Base-by-base conservation (phyloP, 148 eudicot genomes). In the Vaccinium myrtillus region DNA sequence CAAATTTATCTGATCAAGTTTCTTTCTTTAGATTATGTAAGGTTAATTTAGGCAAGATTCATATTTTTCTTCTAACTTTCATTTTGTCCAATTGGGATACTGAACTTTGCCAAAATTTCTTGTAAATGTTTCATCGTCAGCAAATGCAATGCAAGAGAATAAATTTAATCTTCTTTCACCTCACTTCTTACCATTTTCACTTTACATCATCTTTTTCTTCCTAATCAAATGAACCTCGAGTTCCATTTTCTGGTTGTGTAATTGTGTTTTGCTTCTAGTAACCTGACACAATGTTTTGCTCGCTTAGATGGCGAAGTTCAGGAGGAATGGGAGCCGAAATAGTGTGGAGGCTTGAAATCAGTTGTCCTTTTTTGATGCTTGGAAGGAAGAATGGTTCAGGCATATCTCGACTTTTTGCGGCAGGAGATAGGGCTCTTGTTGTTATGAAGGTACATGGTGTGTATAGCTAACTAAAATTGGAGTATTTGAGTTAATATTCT, bases 301-400 rank as follows among this genome's bases (percentile, higher is more conserved):
- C 58, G 3, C 85, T 88, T 84, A 92, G 94, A 91, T 85, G 93
- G 92, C 61, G 90, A 91, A 83, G 82, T 90, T 78, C 86, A 87
- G 82, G 89, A 87, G 83, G 90, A 92, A 51, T 83, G 77, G 46
- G 81, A 75, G 49, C 25, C 58, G 74, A 79, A 36, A 65, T 87
- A 85, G 79, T n/a, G 36, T 32, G 55, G 80, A 67, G 65, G 51
- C 25, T 54, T 67, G 58, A 15, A 70, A 51, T 6, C 7, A 5
- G 71, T 48, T 9, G 46, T 25, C 46, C 46, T 59, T 49, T 61
- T 58, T 46, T 46, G 46, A 21, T 48, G 79, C 13, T 76, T 76
- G 79, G 67, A 39, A 54, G 11, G 81, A 27, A 78, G 50, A 30
- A 79, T 76, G 79, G 36, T 61, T 55, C 13, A 12, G 21, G 54